Percentiles rank a stretch among this genome's conserved stretches.
These are phyloP conservation scores for Litsea cubeba DNA, from an alignment of 164 flowering plant species.

Conservation along the genomic window DNA sequence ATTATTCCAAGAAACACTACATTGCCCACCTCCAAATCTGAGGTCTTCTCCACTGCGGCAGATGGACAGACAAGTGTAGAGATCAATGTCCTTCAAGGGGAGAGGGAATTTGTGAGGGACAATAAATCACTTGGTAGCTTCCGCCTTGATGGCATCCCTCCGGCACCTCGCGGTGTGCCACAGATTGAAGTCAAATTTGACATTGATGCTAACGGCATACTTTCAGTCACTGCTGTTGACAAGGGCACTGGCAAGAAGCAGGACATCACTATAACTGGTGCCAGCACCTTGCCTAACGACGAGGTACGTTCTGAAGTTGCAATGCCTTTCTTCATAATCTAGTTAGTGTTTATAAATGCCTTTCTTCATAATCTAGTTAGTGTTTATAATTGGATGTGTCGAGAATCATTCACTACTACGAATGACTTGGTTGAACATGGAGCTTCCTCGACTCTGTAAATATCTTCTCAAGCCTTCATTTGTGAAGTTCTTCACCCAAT, in stretches of 20 bases:
- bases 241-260: constrained; percentile 61
- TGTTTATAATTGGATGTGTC: no score
- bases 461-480: no score
- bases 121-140: constrained; percentile 83
- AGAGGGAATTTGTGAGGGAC: constrained; percentile 79
- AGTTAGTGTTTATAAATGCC: no score
- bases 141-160: constrained; percentile 85
- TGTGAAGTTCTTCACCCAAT: no score
- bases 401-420: no score
- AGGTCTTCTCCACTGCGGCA: constrained; percentile 79
- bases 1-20: constrained; percentile 70
- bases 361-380: no score
- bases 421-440: no score
- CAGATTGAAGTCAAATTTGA: constrained; percentile 52
- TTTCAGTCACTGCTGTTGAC: constrained; percentile 45
- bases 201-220: constrained; percentile 52
- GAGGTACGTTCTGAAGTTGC: constrained; percentile 34
- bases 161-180: constrained; percentile 72
- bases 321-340: no score
- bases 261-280: constrained; percentile 56
- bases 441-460: no score
- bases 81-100: constrained; percentile 80
- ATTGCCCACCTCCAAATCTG: constrained; percentile 73
- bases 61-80: constrained; percentile 84
- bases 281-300: constrained; percentile 50